Evolutionary conservation across 768 basidiomycete species (phyloP).

Genomic region (Amanita thiersii): DNA sequence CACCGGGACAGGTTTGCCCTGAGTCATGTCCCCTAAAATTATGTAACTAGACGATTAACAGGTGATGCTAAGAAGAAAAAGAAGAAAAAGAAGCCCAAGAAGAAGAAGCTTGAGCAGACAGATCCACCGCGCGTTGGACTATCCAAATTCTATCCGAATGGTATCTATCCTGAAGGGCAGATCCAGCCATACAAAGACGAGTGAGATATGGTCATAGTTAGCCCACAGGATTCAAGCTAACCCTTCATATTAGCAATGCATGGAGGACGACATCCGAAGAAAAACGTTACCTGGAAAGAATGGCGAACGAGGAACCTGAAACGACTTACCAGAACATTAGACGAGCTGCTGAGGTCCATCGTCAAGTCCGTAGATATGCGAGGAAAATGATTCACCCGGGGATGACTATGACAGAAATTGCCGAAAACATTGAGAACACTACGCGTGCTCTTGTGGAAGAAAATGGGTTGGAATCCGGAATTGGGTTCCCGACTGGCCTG

Average conservation of each 20-base stretch:
- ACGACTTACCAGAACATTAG: conserved; percentile 86
- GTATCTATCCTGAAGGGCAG: conserved; percentile 89
- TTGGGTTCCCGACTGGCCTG: conserved; percentile 96
- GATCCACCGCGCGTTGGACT: conserved; percentile 89
- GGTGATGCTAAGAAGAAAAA: conserved; percentile 75
- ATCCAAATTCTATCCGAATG: conserved; percentile 80
- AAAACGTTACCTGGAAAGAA: conserved; percentile 72
- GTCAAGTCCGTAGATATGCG: conserved; percentile 81
- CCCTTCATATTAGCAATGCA: conserved; percentile 66
- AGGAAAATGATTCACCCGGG: conserved; percentile 83
- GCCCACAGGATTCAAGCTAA: background rate
- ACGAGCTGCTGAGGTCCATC: conserved; percentile 91
- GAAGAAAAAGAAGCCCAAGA: conserved; percentile 91
- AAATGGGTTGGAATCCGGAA: conserved; percentile 73
- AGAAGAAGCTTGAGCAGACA: conserved; percentile 75
- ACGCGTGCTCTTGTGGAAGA: conserved; percentile 90
- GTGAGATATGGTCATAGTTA: conserved; percentile 35
- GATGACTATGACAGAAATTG: conserved; percentile 92
- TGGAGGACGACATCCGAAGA: conserved; percentile 91
- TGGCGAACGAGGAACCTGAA: conserved; percentile 73
- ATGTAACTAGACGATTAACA: conserved; percentile 11
- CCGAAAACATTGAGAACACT: conserved; percentile 86
- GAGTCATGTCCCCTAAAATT: background rate
- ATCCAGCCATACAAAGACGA: conserved; percentile 87
- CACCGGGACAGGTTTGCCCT: conserved; percentile 1